phyloP scores from a whole-genome alignment of 2,329 filamentous ascomycete species.

The Trichoderma citrinoviride region DNA sequence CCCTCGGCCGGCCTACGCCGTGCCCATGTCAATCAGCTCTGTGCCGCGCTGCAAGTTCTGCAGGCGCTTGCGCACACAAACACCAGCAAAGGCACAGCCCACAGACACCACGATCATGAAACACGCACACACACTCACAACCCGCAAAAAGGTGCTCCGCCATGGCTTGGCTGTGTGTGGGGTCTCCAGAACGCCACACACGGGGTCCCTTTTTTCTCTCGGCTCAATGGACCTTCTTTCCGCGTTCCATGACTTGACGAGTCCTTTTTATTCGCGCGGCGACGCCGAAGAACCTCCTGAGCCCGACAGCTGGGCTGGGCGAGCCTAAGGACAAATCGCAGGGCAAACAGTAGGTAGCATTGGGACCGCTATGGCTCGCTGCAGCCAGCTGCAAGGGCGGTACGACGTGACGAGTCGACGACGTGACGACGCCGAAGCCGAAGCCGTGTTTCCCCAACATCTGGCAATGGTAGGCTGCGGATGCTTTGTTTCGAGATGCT shows the following conservation, averaged over 20 bases:
- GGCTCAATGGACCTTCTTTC: background rate
- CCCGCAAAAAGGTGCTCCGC: background rate
- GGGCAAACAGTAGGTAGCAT: background rate
- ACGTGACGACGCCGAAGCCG: background rate
- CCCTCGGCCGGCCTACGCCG: background rate
- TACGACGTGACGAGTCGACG: conserved; percentile 1
- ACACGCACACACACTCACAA: background rate
- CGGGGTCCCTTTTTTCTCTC: background rate
- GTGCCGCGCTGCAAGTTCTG: background rate
- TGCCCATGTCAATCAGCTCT: background rate
- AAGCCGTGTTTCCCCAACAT: background rate
- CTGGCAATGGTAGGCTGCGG: background rate
- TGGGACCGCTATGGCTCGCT: too few relatives aligned
- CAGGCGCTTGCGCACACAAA: background rate
- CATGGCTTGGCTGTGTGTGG: background rate
- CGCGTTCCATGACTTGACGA: background rate
- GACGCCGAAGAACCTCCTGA: conserved; percentile 19
- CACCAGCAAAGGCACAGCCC: background rate
- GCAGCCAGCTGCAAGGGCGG: conserved; percentile 17
- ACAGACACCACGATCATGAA: background rate
- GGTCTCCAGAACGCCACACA: conserved; percentile 3
- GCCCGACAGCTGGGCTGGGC: background rate
- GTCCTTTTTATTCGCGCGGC: conserved; percentile 18
- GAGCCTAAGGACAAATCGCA: background rate
- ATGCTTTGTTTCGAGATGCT: background rate